A percentile compares a stretch with the other conserved stretches of the same genome.
Conservation (phyloP, 2,329 filamentous ascomycete genomes). For the Cryphonectria japonica region DNA sequence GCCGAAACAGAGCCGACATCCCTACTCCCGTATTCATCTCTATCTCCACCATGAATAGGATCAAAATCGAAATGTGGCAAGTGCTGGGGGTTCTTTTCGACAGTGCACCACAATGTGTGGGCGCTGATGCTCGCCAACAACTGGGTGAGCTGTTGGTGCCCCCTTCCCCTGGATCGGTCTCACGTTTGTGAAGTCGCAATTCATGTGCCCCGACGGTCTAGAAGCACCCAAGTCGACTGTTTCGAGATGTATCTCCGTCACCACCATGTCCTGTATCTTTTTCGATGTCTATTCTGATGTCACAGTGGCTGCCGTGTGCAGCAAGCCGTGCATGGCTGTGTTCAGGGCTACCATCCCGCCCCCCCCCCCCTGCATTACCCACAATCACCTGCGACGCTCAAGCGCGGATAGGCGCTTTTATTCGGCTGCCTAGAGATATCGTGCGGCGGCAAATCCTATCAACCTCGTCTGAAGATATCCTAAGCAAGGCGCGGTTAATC, state of each 20-base stretch:
- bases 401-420: slow-evolving; percentile 5
- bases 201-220: not conserved
- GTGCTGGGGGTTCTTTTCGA: not conserved
- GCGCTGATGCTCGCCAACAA: not conserved
- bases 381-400: not conserved
- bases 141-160: not conserved
- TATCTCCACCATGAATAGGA: not conserved
- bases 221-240: not conserved
- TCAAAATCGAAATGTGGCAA: not conserved
- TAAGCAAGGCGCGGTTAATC: slow-evolving; percentile 7
- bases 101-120: not conserved
- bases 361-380: not conserved
- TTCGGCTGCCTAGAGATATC: slow-evolving; percentile 1
- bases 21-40: not conserved
- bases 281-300: not conserved
- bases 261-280: not conserved
- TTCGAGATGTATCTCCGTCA: not conserved
- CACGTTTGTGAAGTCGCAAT: slow-evolving; percentile 2
- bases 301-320: not conserved
- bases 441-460: slow-evolving; percentile 5
- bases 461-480: slow-evolving; percentile 3
- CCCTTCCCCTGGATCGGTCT: not conserved
- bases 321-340: not conserved
- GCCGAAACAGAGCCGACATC: not conserved
- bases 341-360: not conserved